Base-by-base conservation (phyloP, 2,329 filamentous ascomycete genomes). In the Fusarium coffeatum region DNA sequence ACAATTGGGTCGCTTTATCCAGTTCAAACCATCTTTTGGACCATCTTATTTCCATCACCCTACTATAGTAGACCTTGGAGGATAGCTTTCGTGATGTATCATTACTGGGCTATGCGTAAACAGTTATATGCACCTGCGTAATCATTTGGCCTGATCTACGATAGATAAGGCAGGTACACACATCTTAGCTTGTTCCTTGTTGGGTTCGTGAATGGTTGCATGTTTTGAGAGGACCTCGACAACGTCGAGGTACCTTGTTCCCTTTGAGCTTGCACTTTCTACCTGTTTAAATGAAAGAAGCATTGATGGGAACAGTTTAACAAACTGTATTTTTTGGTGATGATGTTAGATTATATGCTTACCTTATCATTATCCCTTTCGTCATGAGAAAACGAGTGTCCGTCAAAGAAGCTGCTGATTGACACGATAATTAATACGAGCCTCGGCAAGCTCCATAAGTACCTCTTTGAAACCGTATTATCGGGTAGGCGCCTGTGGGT, bases 371-470 rank as follows among this genome's bases (percentile, higher is more conserved):
- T 3, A 6, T 10, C 18, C 9, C n/a, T 5, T 25, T 27, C 7
- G 3, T 7, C 6, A 6, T 9, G 6, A 37, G 30, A 20, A 16
- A 16, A 2, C 25, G 18, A 41, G 18, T 27, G 22, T 5, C 7
- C 30, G 15, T 11, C 8, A 27, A 5, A 22, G 13, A 41, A 34
- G 18, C 13, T 50, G 30, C n/a, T 9, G 10, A 37, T 25, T 37
- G 13, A 49, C n/a, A 34, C 20, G 15, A 27, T 13, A 28, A 40
- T 32, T 57, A 58, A 53, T 30, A 58, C 43, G 61, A 64, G 59
- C 61, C 61, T 64, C 61, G 61, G 61, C 59, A 64, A 64, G 32
- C 41, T 22, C 20, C 18, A 37, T 30, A 25, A 11, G 28, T 28
- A 28, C 28, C 28, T 28, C n/a, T 37, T 12, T n/a, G 34, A 54